Base-by-base conservation (phyloP, 208 protist genomes). In the Balamuthia mandrillaris region DNA sequence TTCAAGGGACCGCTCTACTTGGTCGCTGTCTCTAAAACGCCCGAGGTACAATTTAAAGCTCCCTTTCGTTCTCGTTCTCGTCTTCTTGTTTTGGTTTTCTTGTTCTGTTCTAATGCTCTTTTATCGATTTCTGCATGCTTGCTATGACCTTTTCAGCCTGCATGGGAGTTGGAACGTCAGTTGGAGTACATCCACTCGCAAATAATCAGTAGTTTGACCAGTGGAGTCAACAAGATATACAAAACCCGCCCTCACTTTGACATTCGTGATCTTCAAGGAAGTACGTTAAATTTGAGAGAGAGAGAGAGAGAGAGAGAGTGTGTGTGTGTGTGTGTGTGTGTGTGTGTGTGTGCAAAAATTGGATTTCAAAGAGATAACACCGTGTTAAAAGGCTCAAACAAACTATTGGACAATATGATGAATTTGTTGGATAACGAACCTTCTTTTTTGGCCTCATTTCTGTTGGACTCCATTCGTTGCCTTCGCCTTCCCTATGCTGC, bases 171-270 rank as follows among this genome's bases (percentile, higher is more conserved):
- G 1, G 37, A 24, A 12, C 24, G 42, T 21, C 89, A 91, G 56
- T 31, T 91, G 7, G 84, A 89, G 12, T 89, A 91, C 24, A 58
- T 88, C 2, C 81, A 89, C 56, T 45, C 60, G 21, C 45, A 88
- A 12, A 85, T 91, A 9, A 47, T 88, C 21, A 70, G 54, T 21
- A 72, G 86, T 0, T 41, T 91, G 1, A 91, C 89, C 16, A 33
- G 65, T 9, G 56, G 63, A 16, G 74, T 58, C 56, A 89, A 79
- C 29, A 81, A 51, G 81, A 87, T 79, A 29, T 88, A 85, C 47
- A 44, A 66, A 35, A 27, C 37, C 21, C 33, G 61, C 16, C 44
- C 68, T 0, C 61, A 65, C 27, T 84, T 85, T 75, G 86, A 88
- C 63, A 66, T 75, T 2, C 63, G 68, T 1, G 35, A 29, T 27